phyloP scores from a whole-genome alignment of 306 rosid genomes.

The Medicago arabica region DNA sequence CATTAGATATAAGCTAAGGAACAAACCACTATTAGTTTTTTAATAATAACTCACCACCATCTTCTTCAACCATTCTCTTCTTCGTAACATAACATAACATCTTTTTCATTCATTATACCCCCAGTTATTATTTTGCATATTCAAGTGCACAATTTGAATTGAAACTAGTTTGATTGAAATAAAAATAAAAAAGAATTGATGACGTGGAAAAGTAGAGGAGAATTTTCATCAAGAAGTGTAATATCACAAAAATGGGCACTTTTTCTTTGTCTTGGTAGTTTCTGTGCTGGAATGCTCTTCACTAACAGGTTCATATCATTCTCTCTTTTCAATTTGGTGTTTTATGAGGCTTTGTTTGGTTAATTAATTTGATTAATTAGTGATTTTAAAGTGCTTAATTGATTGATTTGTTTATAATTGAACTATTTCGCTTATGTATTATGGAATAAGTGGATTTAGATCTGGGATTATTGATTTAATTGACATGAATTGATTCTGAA shows the following conservation, averaged over 20 bases:
- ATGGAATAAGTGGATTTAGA: conserved; percentile 42
- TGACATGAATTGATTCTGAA: conserved; percentile 27
- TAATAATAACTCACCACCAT: conserved; percentile 40
- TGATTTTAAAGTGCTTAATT: conserved; percentile 27
- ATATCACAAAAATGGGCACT: conserved; percentile 81
- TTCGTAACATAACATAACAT: conserved; percentile 5
- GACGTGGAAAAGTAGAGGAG: conserved; percentile 90
- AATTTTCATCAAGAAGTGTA: conserved; percentile 64
- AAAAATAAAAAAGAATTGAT: conserved; percentile 51
- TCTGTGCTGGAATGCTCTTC: conserved; percentile 93
- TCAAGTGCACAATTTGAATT: conserved; percentile 7
- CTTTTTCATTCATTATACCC: conserved; percentile 25
- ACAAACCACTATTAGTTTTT: conserved; percentile 21
- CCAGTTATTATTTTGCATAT: conserved; percentile 25
- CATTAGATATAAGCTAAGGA: conserved; percentile 46
- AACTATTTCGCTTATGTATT: neutral
- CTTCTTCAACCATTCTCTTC: conserved; percentile 6
- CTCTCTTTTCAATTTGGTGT: conserved; percentile 23
- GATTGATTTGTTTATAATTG: neutral
- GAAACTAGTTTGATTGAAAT: conserved; percentile 13
- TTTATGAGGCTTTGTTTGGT: neutral
- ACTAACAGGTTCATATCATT: conserved; percentile 68
- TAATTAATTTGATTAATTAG: neutral
- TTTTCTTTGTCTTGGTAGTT: conserved; percentile 80
- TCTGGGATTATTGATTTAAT: conserved; percentile 40